A percentile compares a stretch with the other conserved stretches of the same genome.
Evolutionary conservation across 345 rosid genomes (phyloP).

Genomic region (Heritiera littoralis): DNA sequence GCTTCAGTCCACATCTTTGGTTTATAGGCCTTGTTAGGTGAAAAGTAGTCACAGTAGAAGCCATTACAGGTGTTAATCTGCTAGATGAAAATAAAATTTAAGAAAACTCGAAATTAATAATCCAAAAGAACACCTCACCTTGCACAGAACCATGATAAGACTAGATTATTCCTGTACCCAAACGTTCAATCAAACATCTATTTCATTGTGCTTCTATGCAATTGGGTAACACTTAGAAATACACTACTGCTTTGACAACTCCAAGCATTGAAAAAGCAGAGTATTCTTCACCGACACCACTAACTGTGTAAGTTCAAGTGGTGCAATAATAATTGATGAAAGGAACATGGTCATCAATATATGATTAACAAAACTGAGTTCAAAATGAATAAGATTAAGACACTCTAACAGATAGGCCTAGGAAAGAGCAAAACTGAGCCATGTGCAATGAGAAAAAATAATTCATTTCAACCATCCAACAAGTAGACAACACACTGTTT

Average conservation of each 20-base stretch:
- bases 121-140: not conserved
- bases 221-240: slow-evolving; percentile 6
- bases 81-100: slow-evolving; percentile 20
- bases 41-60: slow-evolving; percentile 94
- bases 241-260: slow-evolving; percentile 10
- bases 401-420: slow-evolving; percentile 29
- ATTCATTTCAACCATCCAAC: slow-evolving; percentile 36
- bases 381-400: slow-evolving; percentile 23
- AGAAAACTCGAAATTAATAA: not conserved
- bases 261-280: slow-evolving; percentile 11
- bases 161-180: not conserved
- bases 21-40: slow-evolving; percentile 91
- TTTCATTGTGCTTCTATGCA: not conserved
- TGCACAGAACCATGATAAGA: slow-evolving; percentile 5
- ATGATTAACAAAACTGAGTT: slow-evolving; percentile 13
- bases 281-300: slow-evolving; percentile 19
- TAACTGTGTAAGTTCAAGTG: slow-evolving; percentile 9
- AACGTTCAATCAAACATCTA: slow-evolving; percentile 2
- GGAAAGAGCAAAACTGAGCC: slow-evolving; percentile 35
- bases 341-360: slow-evolving; percentile 23
- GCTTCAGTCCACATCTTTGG: slow-evolving; percentile 99
- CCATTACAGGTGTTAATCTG: slow-evolving; percentile 98
- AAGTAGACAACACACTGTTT: slow-evolving; percentile 21
- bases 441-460: slow-evolving; percentile 39
- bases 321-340: slow-evolving; percentile 20